Conservation (phyloP, 352 stramenopile genomes). For the Hyaloperonospora arabidopsidis region DNA sequence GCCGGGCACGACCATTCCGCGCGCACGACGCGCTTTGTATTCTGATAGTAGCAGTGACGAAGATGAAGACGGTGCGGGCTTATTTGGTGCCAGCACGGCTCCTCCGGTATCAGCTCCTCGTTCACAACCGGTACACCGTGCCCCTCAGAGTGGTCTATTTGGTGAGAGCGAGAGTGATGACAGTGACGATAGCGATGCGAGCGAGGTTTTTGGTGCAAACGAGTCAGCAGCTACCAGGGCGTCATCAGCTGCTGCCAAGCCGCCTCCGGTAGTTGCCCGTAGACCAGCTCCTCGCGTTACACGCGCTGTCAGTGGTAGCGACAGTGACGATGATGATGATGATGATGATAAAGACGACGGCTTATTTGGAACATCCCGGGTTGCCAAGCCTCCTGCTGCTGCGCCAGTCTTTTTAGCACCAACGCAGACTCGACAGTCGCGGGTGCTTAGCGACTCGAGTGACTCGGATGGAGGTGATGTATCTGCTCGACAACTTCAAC, state of each 20-base stretch:
- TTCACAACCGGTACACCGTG: slow-evolving; percentile 14
- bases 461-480: slow-evolving; percentile 53
- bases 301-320: slow-evolving; percentile 19
- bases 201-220: slow-evolving; percentile 40
- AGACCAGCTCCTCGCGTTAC: slow-evolving; percentile 20
- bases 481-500: slow-evolving; percentile 32
- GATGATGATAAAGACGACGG: slow-evolving; percentile 55
- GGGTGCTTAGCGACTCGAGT: slow-evolving; percentile 48
- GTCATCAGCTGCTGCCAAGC: slow-evolving; percentile 4
- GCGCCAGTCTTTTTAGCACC: slow-evolving; percentile 20
- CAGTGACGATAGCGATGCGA: slow-evolving; percentile 36
- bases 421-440: slow-evolving; percentile 25
- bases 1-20: slow-evolving; percentile 8
- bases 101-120: slow-evolving; percentile 37
- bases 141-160: slow-evolving; percentile 36
- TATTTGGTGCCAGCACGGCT: slow-evolving; percentile 38
- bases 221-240: neutral
- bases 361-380: slow-evolving; percentile 37
- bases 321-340: slow-evolving; percentile 37
- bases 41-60: slow-evolving; percentile 33
- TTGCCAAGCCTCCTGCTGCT: slow-evolving; percentile 18
- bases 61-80: slow-evolving; percentile 45
- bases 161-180: slow-evolving; percentile 45
- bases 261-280: slow-evolving; percentile 19
- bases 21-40: slow-evolving; percentile 37